Evolutionary conservation across 73 alveolate species (phyloP), one percentile per base, ranked within the genome.

Genomic region (Durusdinium trenchii): DNA sequence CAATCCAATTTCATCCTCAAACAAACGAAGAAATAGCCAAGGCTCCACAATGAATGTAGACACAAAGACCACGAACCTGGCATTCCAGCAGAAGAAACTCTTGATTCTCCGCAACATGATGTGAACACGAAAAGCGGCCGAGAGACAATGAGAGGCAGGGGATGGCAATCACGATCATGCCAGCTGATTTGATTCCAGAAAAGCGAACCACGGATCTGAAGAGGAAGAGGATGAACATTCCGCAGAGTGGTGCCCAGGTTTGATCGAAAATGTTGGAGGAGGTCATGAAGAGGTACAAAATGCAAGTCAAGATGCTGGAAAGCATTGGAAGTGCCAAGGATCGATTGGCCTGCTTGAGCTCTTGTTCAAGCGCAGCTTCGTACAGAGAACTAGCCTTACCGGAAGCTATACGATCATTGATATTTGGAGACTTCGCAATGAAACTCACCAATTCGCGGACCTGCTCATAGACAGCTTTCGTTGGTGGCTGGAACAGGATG

Each of bases 161-260:
- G 61, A 91, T 91, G 36, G 98, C 98, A 43, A 91, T 54, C 45
- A 91, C 85, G 78, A 91, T 91, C 98, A 91, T 91, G 45, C 98
- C 98, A 18, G 98, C 98, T 28, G 98, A 91, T 76, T 91, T 91
- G 76, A 91, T 91, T 71, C 98, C 98, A 40, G 98, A 91, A 89
- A 91, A 48, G 87, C 90, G 90, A 30, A 91, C 87, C 47, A 91
- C 89, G 36, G 98, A 91, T 67, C 98, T 87, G 67, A 91, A 91
- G 60, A 91, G 89, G 57, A 91, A 91, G 52, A 91, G 98, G 57
- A 91, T 91, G n/a, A 91, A 91, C 98, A 91, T 91, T 30, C 98
- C 98, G 75, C 98, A 91, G 40, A 91, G 98, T 16, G 98, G 98
- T 35, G 98, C 98, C 98, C 98, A 91, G 54, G 89, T 76, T 78